These are phyloP conservation scores for Schrenkiella parvula DNA, from an alignment of 345 rosid species.

Conservation along the genomic window DNA sequence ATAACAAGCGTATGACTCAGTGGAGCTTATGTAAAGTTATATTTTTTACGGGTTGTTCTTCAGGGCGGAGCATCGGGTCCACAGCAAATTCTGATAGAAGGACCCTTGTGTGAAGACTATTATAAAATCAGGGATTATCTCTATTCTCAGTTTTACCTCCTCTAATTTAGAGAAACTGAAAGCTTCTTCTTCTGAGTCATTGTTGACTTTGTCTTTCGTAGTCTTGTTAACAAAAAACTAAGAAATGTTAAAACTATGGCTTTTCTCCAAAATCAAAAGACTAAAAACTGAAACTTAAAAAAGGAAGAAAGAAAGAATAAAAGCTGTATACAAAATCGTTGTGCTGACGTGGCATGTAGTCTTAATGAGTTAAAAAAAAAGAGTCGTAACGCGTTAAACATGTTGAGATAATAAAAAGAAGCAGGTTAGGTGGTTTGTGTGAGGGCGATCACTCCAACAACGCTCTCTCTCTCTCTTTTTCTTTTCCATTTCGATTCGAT, in stretches of 20 bases:
- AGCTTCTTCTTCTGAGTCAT: not conserved
- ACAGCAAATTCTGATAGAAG: conserved; percentile 88
- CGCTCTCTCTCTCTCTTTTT: not conserved
- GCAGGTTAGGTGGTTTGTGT: conserved; percentile 24
- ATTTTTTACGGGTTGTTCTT: not conserved
- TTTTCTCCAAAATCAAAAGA: not conserved
- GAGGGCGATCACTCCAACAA: conserved; percentile 19
- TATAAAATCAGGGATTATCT: conserved; percentile 81
- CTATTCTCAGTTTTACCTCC: conserved; percentile 87
- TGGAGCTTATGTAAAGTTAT: not conserved
- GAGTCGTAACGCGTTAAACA: not conserved
- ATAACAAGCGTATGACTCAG: not conserved
- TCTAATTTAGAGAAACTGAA: conserved; percentile 21
- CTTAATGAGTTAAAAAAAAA: too few species aligned
- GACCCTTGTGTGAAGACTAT: conserved; percentile 90
- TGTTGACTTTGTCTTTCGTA: not conserved
- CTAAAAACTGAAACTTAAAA: too few species aligned
- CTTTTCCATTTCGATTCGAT: not conserved
- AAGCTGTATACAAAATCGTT: too few species aligned
- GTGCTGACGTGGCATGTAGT: too few species aligned
- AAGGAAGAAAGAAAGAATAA: too few species aligned
- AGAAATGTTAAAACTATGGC: not conserved
- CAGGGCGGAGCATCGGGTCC: conserved; percentile 82
- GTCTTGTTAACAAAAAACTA: not conserved
- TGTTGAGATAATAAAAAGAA: not conserved